These are phyloP conservation scores for Schizothecium vesticola DNA, from an alignment of 495 filamentous ascomycete species.

Conservation along the genomic window DNA sequence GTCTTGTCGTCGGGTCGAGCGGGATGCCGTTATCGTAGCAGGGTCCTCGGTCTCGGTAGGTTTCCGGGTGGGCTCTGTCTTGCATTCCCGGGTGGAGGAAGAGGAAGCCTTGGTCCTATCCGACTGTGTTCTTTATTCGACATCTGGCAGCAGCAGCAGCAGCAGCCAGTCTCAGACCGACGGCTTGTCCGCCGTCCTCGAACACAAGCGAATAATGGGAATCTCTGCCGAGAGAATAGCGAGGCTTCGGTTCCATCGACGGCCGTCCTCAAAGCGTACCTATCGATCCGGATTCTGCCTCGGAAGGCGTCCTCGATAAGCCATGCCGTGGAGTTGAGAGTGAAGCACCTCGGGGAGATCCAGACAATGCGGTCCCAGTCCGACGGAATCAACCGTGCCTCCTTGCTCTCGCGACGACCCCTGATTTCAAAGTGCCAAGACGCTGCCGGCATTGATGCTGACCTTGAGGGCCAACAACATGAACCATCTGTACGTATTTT, in stretches of 20 bases:
- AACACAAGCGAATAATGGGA: slow-evolving; percentile 4
- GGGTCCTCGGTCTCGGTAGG: neutral
- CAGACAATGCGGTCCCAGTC: neutral
- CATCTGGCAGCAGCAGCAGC: neutral
- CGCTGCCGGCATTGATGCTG: neutral
- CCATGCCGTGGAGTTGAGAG: neutral
- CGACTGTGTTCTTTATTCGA: neutral
- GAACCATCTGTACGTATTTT: neutral
- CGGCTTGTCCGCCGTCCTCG: neutral
- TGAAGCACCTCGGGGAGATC: neutral
- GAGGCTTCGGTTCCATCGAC: neutral
- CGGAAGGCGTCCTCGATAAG: neutral
- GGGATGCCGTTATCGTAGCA: slow-evolving; percentile 10
- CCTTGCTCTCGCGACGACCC: neutral
- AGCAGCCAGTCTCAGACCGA: slow-evolving; percentile 2
- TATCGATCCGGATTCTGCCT: neutral
- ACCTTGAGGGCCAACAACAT: neutral
- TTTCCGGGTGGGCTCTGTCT: neutral
- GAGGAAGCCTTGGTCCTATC: neutral
- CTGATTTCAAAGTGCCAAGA: slow-evolving; percentile 6
- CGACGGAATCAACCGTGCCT: neutral
- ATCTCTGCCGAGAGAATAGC: neutral
- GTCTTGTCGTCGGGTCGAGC: slow-evolving; percentile 11
- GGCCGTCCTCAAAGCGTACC: neutral
- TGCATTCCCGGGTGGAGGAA: neutral